phyloP scores from a whole-genome alignment of 176 grass and related monocot genomes.

The Carex cristatella region DNA sequence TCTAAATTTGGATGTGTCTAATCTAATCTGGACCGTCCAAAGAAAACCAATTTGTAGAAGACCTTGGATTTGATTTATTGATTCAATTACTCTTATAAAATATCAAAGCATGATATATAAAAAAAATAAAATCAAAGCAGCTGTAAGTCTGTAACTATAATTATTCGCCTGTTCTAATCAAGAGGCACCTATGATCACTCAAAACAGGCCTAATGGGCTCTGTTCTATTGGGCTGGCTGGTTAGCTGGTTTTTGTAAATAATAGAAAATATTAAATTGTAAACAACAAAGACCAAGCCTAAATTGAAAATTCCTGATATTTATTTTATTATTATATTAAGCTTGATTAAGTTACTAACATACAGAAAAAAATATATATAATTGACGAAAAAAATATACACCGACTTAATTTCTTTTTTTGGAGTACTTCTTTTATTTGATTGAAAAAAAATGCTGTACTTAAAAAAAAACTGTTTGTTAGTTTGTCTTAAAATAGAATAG shows the following conservation, averaged over 20 bases:
- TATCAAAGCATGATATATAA: too few relatives aligned
- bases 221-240: too few relatives aligned
- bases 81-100: too few relatives aligned
- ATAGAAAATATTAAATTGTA: background rate
- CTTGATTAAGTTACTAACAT: background rate
- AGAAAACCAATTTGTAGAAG: too few relatives aligned
- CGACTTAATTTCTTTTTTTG: background rate
- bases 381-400: background rate
- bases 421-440: background rate
- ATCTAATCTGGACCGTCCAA: too few relatives aligned
- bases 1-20: too few relatives aligned
- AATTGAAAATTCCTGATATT: background rate
- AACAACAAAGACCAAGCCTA: background rate
- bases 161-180: too few relatives aligned
- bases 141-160: too few relatives aligned
- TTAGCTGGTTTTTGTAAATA: background rate
- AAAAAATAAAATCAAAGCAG: too few relatives aligned
- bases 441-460: background rate
- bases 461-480: background rate
- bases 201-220: too few relatives aligned
- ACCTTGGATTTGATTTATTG: too few relatives aligned
- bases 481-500: background rate
- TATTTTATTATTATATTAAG: background rate
- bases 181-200: too few relatives aligned
- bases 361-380: background rate